Conservation (phyloP, 1,284 basidiomycete species). For the Sanghuangporus baumii region DNA sequence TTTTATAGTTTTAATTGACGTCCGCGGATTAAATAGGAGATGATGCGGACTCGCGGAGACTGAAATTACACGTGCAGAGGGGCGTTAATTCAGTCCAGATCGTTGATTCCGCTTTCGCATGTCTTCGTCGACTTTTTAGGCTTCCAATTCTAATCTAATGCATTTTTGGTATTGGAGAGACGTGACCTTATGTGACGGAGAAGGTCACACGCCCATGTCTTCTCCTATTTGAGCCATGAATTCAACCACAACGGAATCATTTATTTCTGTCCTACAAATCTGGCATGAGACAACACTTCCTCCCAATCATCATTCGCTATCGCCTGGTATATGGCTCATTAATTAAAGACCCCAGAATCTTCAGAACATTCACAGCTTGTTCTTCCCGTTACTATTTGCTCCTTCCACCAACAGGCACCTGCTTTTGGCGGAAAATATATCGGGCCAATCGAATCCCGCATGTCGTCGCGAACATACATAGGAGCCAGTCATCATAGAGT, state of each 20-base stretch:
- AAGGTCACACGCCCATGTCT: neutral
- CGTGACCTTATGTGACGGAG: neutral
- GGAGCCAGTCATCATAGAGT: neutral
- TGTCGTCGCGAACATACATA: neutral
- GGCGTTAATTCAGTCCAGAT: neutral
- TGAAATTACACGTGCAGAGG: constrained; percentile 1
- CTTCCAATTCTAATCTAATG: neutral
- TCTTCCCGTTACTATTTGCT: neutral
- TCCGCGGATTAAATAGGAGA: neutral
- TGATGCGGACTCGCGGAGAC: constrained; percentile 1
- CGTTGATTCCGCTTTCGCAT: neutral
- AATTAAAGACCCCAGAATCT: constrained; percentile 3
- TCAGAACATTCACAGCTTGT: neutral
- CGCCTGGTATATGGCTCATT: neutral
- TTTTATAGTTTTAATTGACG: neutral
- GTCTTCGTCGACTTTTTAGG: neutral
- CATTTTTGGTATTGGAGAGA: neutral
- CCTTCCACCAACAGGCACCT: neutral
- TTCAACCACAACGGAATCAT: neutral
- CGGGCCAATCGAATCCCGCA: neutral
- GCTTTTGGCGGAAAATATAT: neutral
- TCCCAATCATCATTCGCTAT: constrained; percentile 1
- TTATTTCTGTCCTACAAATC: neutral
- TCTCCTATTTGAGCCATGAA: neutral
- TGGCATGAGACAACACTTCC: neutral